phyloP scores from a whole-genome alignment of 2,329 filamentous ascomycete genomes.

The Raffaelea arxii region DNA sequence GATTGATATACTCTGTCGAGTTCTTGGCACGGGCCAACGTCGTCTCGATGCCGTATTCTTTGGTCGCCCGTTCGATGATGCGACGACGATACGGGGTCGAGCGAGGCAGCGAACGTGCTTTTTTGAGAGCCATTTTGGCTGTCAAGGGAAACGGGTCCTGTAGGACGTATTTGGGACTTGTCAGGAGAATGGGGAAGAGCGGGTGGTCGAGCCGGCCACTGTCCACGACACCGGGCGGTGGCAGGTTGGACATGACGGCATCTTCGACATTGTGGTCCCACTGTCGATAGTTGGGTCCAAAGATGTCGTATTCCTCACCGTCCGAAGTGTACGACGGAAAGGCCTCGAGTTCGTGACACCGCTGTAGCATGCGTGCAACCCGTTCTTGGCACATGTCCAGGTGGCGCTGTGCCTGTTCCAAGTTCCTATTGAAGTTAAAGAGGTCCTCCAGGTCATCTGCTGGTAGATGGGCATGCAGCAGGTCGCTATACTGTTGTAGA shows the following conservation, averaged over 20 bases:
- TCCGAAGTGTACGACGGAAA: constrained; percentile 33
- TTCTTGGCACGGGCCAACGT: constrained; percentile 28
- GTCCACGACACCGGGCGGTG: background rate
- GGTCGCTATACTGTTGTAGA: constrained; percentile 9
- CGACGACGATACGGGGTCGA: constrained; percentile 23
- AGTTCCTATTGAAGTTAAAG: constrained; percentile 24
- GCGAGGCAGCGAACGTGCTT: constrained; percentile 26
- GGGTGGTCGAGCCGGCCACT: constrained; percentile 23
- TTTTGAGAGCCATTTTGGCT: constrained; percentile 28
- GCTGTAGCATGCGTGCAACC: constrained; percentile 23
- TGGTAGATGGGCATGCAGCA: constrained; percentile 17
- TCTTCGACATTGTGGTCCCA: constrained; percentile 23
- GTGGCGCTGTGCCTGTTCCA: constrained; percentile 17
- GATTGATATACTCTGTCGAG: constrained; percentile 36
- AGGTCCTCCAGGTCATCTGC: constrained; percentile 34
- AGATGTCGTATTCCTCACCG: constrained; percentile 28
- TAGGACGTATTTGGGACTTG: constrained; percentile 36
- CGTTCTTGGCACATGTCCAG: constrained; percentile 23
- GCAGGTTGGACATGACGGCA: background rate
- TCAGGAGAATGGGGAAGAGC: constrained; percentile 35
- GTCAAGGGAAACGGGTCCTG: constrained; percentile 28
- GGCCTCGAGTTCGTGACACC: constrained; percentile 30
- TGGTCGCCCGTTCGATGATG: constrained; percentile 30
- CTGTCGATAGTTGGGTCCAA: constrained; percentile 20
- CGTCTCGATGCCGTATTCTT: constrained; percentile 37